Base-by-base conservation (phyloP, 768 basidiomycete genomes). In the Boletus bicolor region DNA sequence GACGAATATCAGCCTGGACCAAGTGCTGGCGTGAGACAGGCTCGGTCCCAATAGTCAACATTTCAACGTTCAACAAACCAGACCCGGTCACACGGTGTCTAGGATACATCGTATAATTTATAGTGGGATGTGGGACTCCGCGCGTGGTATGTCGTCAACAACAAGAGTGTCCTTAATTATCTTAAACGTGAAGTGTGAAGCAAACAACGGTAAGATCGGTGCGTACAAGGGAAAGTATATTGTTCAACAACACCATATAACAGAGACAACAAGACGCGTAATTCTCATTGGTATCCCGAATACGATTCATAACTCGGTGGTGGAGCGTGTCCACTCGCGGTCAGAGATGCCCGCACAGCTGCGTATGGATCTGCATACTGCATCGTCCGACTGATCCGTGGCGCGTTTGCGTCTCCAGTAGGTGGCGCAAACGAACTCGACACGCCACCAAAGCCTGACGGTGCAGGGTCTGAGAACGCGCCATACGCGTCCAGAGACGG, bases 281-380 rank as follows among this genome's bases (percentile, higher is more conserved):
- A 21, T 41, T 35, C 49, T 70, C 63, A 83, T 62, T 75, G 76
- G 67, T 82, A 82, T 55, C 76, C 80, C 46, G 77, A 66, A 63
- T 83, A 83, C 24, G 72, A 74, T 28, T 83, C 82, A 68, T 84
- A 84, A 56, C 76, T 77, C 14, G 82, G 82, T 9, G 80, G 78
- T 21, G 62, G 51, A 8, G 75, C 48, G n/a, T 72, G 59, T 51
- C 62, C 64, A 24, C 53, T 68, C 57, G 67, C 57, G 52, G 70
- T 32, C 69, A 89, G 70, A 5, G 79, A 77, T 8, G 86, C 86
- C 17, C 89, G 79, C 36, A 93, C 89, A 11, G 86, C 87, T 12
- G 90, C 88, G 65, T 93, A 93, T 9, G 91, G 91, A 65, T 93
- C 87, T 24, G 91, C 91, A 64, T 93, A 91, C 69, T 94, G 91